Evolutionary conservation across 345 rosid species (phyloP).

Genomic region (Brassica napus): Da-Ae NC_063450.1:49793001-49793500

Average conservation of each 20-base stretch:
- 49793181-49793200: background rate
- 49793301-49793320: slow-evolving; percentile 97
- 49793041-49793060: slow-evolving; percentile 97
- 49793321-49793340: slow-evolving; percentile 94
- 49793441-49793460: background rate
- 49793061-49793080: slow-evolving; percentile 88
- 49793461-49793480: slow-evolving; percentile 58
- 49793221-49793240: slow-evolving; percentile 15
- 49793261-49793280: slow-evolving; percentile 97
- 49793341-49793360: slow-evolving; percentile 97
- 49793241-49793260: slow-evolving; percentile 99
- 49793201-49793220: slow-evolving; percentile 10
- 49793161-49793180: slow-evolving; percentile 25
- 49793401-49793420: background rate
- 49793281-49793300: slow-evolving; percentile 99
- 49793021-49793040: slow-evolving; percentile 83
- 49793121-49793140: slow-evolving; percentile 84
- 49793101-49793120: slow-evolving; percentile 83
- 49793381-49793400: slow-evolving; percentile 46
- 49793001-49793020: slow-evolving; percentile 99
- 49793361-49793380: slow-evolving; percentile 97
- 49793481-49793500: slow-evolving; percentile 99
- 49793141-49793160: slow-evolving; percentile 99
- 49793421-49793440: background rate
- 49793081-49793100: slow-evolving; percentile 93